These are phyloP conservation scores for Coniochaeta hoffmannii DNA, from an alignment of 2,329 filamentous ascomycete genomes.

Conservation along the genomic window DNA sequence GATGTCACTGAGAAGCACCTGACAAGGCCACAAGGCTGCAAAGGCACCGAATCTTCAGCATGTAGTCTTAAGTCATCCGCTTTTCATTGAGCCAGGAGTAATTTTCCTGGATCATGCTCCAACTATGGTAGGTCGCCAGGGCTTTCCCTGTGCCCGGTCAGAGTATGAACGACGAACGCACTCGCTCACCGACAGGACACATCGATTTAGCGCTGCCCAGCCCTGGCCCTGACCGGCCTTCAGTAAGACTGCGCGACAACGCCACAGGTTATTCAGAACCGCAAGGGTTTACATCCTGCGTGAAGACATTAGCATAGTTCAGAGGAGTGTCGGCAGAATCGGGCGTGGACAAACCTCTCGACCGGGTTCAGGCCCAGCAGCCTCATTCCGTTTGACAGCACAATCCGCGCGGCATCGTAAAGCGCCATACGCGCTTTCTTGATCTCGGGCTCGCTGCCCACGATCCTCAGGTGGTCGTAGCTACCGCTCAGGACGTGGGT, in stretches of 20 bases:
- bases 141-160: no score
- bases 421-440: slow-evolving; percentile 68
- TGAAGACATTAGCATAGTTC: not conserved
- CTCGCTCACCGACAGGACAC: no score
- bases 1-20: not conserved
- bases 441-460: slow-evolving; percentile 68
- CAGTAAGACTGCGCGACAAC: no score
- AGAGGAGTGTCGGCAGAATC: not conserved
- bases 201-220: no score
- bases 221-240: no score
- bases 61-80: not conserved
- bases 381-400: slow-evolving; percentile 77
- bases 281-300: slow-evolving; percentile 3
- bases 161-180: no score
- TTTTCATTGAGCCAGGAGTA: not conserved
- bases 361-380: slow-evolving; percentile 73
- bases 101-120: not conserved
- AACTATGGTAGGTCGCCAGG: not conserved
- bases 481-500: slow-evolving; percentile 72
- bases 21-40: not conserved
- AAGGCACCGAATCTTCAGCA: not conserved
- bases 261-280: no score
- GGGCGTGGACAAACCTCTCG: slow-evolving; percentile 38
- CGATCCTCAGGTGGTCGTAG: slow-evolving; percentile 75
- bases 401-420: slow-evolving; percentile 68